These are phyloP conservation scores for Phanerochaete carnosa DNA, from an alignment of 768 basidiomycete species.

Conservation along the genomic window DNA sequence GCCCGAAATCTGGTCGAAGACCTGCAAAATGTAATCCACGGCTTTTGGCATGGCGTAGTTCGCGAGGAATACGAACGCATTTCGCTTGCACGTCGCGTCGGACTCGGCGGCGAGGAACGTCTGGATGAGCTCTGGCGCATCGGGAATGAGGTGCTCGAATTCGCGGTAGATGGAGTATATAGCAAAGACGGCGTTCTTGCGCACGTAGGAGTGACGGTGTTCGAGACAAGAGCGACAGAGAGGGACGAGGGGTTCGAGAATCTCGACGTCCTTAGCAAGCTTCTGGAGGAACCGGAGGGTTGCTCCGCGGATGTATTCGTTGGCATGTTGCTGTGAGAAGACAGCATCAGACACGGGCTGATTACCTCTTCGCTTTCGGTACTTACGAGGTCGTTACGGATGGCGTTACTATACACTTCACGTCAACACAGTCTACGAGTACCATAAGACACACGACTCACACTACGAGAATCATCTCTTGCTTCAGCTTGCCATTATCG, in stretches of 20 bases:
- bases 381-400: conserved; percentile 93
- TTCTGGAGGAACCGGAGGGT: conserved; percentile 96
- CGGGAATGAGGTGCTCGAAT: conserved; percentile 93
- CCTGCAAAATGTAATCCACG: conserved; percentile 83
- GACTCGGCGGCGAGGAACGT: conserved; percentile 96
- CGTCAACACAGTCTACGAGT: neutral
- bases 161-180: conserved; percentile 92
- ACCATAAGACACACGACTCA: conserved; percentile 40
- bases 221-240: conserved; percentile 92
- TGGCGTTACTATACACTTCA: conserved; percentile 68
- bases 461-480: conserved; percentile 99
- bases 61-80: conserved; percentile 94
- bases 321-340: conserved; percentile 87
- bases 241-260: conserved; percentile 94
- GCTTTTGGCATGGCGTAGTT: conserved; percentile 85
- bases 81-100: conserved; percentile 94
- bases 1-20: conserved; percentile 77
- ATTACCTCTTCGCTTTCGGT: too few relatives aligned
- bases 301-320: conserved; percentile 99
- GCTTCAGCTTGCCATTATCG: conserved; percentile 95
- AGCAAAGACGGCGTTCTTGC: conserved; percentile 98
- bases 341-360: neutral
- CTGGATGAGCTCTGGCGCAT: conserved; percentile 92
- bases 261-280: conserved; percentile 87
- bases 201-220: conserved; percentile 95